Evolutionary conservation across 2,329 filamentous ascomycete genomes (phyloP).

Genomic region (Stachybotrys chlorohalonatus): DNA sequence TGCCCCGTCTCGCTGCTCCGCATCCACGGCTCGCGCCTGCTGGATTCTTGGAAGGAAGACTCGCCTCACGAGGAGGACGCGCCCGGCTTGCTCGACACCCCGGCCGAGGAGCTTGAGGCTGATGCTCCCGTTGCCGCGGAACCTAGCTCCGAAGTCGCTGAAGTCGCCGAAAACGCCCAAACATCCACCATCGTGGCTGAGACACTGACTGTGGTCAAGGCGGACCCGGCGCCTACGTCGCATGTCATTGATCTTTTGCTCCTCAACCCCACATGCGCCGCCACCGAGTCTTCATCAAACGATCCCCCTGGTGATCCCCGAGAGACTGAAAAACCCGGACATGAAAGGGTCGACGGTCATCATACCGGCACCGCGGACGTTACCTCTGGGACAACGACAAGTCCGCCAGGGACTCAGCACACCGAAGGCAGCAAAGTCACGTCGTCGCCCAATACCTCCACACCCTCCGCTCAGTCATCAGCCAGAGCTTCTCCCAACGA

Average conservation of each 20-base stretch:
- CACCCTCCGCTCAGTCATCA: neutral
- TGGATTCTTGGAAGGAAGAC: slow-evolving; percentile 87
- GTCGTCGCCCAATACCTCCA: neutral
- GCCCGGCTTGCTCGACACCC: slow-evolving; percentile 13
- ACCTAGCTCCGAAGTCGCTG: neutral
- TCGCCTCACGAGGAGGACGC: slow-evolving; percentile 54
- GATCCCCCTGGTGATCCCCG: neutral
- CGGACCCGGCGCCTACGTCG: neutral
- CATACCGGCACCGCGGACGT: neutral
- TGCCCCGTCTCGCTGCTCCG: slow-evolving; percentile 85
- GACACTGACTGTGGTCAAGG: neutral
- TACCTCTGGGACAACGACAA: neutral
- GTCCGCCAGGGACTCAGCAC: neutral
- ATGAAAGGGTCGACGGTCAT: neutral
- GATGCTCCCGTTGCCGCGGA: too few relatives aligned
- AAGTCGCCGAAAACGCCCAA: neutral
- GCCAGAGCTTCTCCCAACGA: neutral
- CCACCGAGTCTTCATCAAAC: neutral
- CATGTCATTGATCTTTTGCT: neutral
- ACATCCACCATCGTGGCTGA: neutral
- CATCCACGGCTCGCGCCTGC: slow-evolving; percentile 92
- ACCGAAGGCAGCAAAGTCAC: neutral
- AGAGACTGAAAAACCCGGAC: neutral
- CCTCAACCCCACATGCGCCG: neutral
- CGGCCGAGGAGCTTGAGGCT: neutral